phyloP scores from a whole-genome alignment of 306 rosid genomes.

The Vachellia pachyceras region DNA sequence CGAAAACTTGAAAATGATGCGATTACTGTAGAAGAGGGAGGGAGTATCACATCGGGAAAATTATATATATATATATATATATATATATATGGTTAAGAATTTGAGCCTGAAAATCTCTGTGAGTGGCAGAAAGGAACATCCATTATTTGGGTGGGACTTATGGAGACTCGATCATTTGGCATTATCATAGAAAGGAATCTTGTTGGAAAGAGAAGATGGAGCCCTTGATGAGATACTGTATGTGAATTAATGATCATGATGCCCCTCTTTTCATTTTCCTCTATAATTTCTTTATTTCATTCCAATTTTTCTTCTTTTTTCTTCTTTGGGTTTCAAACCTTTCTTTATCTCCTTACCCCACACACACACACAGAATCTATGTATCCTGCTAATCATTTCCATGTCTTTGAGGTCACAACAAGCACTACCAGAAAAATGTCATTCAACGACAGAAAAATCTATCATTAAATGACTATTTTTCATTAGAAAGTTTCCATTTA shows the following conservation, averaged over 20 bases:
- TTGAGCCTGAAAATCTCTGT: not conserved
- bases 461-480: no score
- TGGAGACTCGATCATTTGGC: conserved; percentile 49
- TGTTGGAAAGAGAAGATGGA: conserved; percentile 19
- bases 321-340: not conserved
- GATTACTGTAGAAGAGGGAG: not conserved
- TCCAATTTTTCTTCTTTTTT: not conserved
- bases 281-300: not conserved
- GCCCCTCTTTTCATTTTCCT: not conserved
- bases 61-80: no score
- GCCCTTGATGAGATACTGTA: conserved; percentile 10
- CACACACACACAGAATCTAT: no score
- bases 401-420: conserved; percentile 31
- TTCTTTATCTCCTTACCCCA: conserved; percentile 7
- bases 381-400: conserved; percentile 24
- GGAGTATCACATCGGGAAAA: conserved; percentile 26
- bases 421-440: no score
- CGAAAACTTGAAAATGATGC: not conserved
- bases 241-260: not conserved
- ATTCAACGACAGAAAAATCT: no score
- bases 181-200: conserved; percentile 57
- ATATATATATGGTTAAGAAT: conserved; percentile 28
- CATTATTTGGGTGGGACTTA: conserved; percentile 14
- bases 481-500: no score
- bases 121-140: conserved; percentile 31